phyloP scores from a whole-genome alignment of 2,329 filamentous ascomycete genomes.

The Claviceps capensis region DNA sequence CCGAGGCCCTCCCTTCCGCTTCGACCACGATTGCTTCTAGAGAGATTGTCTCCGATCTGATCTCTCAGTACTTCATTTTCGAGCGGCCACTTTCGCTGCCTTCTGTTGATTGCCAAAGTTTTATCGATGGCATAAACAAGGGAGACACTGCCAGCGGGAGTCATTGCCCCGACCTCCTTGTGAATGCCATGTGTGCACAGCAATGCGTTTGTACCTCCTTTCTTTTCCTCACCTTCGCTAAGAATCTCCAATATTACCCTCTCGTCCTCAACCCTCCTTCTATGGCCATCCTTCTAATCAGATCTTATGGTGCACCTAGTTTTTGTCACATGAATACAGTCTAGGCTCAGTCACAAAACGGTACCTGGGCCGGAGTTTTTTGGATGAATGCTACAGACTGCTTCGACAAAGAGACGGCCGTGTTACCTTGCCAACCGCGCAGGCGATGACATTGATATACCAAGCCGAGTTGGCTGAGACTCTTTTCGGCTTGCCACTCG shows the following conservation, averaged over 20 bases:
- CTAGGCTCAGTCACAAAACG: not conserved
- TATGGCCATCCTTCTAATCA: not conserved
- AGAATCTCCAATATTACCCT: not conserved
- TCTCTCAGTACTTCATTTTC: not conserved
- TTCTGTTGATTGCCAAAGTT: not conserved
- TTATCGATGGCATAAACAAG: not conserved
- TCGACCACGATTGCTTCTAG: not conserved
- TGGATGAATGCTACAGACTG: conserved; percentile 1
- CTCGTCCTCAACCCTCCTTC: not conserved
- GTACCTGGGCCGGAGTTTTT: not conserved
- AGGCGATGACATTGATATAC: conserved; percentile 2
- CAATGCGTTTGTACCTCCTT: not conserved
- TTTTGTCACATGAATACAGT: not conserved
- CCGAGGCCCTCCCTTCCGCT: not conserved
- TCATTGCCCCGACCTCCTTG: not conserved
- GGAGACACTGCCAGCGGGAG: not conserved
- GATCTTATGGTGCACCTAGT: not conserved
- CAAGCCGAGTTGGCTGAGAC: conserved; percentile 2
- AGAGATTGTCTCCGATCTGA: not conserved
- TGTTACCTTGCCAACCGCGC: not conserved
- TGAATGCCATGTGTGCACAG: conserved; percentile 1
- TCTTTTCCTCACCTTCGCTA: not conserved
- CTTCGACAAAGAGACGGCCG: not conserved
- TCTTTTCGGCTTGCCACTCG: not conserved
- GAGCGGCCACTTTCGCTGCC: not conserved